phyloP scores from a whole-genome alignment of 495 filamentous ascomycete genomes.

The Rhizodiscina lignyota region DNA sequence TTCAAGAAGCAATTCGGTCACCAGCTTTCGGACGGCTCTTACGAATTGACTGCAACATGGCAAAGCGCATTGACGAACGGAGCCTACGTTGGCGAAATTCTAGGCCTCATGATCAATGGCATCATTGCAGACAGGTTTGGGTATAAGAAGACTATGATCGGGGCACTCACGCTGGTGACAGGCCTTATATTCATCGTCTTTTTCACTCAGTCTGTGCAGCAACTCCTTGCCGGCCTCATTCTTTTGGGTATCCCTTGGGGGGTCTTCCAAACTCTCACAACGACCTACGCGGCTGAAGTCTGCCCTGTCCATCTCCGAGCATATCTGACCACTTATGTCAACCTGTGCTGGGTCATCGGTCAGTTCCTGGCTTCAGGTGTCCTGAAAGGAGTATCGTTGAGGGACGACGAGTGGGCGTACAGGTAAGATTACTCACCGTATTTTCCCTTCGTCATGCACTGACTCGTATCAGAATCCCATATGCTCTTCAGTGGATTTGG shows the following conservation, averaged over 20 bases:
- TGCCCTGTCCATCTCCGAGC: constrained; percentile 13
- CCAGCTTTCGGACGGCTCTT: constrained; percentile 12
- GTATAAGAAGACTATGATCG: constrained; percentile 14
- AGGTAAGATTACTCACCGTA: too few species aligned
- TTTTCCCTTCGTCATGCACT: too few species aligned
- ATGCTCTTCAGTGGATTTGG: constrained; percentile 28
- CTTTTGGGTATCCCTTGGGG: constrained; percentile 17
- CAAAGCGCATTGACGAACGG: constrained; percentile 17
- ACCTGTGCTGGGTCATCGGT: constrained; percentile 24
- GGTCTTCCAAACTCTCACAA: constrained; percentile 19
- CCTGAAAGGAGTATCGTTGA: constrained; percentile 14
- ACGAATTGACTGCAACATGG: constrained; percentile 14
- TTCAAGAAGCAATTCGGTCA: constrained; percentile 19
- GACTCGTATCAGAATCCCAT: constrained; percentile 22
- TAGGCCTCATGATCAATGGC: constrained; percentile 20
- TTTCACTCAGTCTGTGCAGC: constrained; percentile 12
- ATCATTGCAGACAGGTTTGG: constrained; percentile 13
- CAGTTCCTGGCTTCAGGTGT: constrained; percentile 22
- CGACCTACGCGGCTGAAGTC: constrained; percentile 19
- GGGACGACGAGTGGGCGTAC: constrained; percentile 22
- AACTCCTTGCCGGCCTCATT: constrained; percentile 13
- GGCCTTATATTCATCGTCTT: constrained; percentile 20
- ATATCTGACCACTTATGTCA: constrained; percentile 18
- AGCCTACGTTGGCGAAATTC: constrained; percentile 17
- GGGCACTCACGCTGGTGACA: constrained; percentile 9